Evolutionary conservation across 1,284 basidiomycete species (phyloP).

Genomic region (Ceratobasidium sp.): DNA sequence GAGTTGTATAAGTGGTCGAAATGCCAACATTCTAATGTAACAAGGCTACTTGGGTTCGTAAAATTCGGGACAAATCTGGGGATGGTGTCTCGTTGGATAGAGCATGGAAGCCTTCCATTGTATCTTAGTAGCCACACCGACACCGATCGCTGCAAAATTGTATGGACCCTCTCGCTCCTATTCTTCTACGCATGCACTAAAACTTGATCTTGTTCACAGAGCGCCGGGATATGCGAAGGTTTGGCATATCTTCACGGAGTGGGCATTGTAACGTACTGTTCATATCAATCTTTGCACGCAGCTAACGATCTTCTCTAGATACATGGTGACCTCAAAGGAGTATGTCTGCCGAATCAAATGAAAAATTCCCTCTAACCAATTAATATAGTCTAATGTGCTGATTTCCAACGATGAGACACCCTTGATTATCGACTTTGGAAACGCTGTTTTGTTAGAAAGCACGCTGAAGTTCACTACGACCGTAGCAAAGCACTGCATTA

Average conservation of each 20-base stretch:
- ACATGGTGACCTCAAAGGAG: conserved; percentile 27
- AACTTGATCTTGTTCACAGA: not conserved
- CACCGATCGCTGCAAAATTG: not conserved
- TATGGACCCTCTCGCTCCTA: not conserved
- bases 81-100: conserved; percentile 5
- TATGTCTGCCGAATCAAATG: not conserved
- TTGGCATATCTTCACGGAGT: not conserved
- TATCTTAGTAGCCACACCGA: not conserved
- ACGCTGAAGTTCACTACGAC: not conserved
- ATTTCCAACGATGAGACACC: not conserved
- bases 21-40: not conserved
- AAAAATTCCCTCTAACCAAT: not conserved
- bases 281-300: not conserved
- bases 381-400: conserved; percentile 1
- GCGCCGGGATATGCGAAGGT: not conserved
- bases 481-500: not conserved
- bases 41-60: not conserved
- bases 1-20: conserved; percentile 23
- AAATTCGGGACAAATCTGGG: not conserved
- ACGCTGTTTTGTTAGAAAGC: not conserved
- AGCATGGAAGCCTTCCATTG: not conserved
- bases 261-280: not conserved
- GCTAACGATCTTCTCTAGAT: not conserved
- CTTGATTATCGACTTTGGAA: conserved; percentile 8
- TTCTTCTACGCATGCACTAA: not conserved